Conservation (phyloP, 176 grass and related monocot genomes). For the Ananas comosus region DNA sequence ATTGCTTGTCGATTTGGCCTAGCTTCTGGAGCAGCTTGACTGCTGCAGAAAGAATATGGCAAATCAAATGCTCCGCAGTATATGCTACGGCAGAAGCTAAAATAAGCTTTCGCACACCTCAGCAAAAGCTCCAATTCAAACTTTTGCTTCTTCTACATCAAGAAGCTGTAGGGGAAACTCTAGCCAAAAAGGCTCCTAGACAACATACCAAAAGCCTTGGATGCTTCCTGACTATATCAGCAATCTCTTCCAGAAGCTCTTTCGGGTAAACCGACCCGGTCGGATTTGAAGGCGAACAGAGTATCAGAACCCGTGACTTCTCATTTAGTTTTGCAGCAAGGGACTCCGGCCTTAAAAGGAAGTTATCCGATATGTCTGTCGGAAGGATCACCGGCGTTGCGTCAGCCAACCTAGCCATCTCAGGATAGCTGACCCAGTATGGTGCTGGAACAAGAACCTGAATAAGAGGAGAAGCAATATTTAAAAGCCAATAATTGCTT, state of each 20-base stretch:
- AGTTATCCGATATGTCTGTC: constrained; percentile 81
- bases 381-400: constrained; percentile 72
- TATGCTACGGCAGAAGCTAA: no score
- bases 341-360: constrained; percentile 48
- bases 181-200: neutral
- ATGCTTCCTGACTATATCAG: constrained; percentile 75
- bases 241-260: constrained; percentile 77
- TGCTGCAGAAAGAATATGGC: no score
- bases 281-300: constrained; percentile 95
- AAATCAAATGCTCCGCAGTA: no score
- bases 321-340: constrained; percentile 65
- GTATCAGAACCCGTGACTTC: constrained; percentile 77
- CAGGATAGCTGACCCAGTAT: constrained; percentile 92
- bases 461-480: neutral
- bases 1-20: neutral
- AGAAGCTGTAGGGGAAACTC: no score
- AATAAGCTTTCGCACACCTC: no score
- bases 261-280: constrained; percentile 89
- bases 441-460: constrained; percentile 89
- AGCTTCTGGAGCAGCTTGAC: no score
- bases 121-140: neutral
- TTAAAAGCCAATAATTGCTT: no score
- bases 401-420: constrained; percentile 83
- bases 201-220: constrained; percentile 68
- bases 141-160: neutral